Evolutionary conservation across 2,329 filamentous ascomycete species (phyloP), one percentile per base, ranked within the genome.

Genomic region (Penicillium sp.): DNA sequence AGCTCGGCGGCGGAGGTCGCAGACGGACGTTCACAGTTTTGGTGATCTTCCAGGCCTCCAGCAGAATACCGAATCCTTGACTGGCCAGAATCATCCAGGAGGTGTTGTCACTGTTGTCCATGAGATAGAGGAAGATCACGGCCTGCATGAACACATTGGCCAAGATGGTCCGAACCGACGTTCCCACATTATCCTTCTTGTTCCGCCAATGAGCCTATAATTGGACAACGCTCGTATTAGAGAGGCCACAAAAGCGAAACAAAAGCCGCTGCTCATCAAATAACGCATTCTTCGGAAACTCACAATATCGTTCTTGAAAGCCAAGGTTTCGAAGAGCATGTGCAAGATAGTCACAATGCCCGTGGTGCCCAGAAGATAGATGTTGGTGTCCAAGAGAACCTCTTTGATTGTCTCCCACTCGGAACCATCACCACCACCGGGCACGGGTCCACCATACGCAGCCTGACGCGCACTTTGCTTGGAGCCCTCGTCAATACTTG

Each of bases 101-200:
- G 0, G 93, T 98, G 68, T 93, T 94, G 49, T 96, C 90, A 57
- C 90, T 94, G 75, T 98, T 97, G 74, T 98, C 93, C 61, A 98
- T 75, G 28, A 98, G 80, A 71, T 98, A 98, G 39, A 98, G 78
- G 79, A 98, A 94, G 70, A 98, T 96, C 64, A 97, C 79, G 5
- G 79, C 70, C 71, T 98, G 93, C 93, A 98, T 98, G 69, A 97
- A 90, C 53, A 97, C 90, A 64, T 97, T 98, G 66, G 88, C 90
- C 48, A 98, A 76, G 63, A 98, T 98, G 29, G 91, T 94, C 48
- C 93, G 89, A 51, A 98, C 86, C 1, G 90, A 96, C 39, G 95
- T 95, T 54, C 93, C 93, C 27, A 98, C 87, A 50, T 95, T 93
- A 74, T 97, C 94, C 78, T 98, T 98, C 85, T 98, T 98, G 77